Evolutionary conservation across 2,329 filamentous ascomycete species (phyloP).

Genomic region (Ascochyta fabae): DNA sequence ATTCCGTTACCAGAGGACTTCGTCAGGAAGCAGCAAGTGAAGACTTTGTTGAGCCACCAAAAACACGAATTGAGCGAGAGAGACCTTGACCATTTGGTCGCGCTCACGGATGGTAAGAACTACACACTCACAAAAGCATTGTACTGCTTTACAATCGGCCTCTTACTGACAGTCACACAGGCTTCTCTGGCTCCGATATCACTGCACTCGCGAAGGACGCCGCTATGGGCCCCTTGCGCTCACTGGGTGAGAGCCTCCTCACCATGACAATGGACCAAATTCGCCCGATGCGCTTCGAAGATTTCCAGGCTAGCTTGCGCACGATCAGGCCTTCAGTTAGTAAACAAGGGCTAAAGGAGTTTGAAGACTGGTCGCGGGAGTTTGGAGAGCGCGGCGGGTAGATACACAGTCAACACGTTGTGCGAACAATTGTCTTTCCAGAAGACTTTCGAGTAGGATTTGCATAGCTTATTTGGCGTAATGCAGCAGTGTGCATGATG

Average conservation of each 20-base stretch:
- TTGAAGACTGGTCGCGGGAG: constrained; percentile 91
- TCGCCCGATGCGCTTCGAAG: constrained; percentile 78
- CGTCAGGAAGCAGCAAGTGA: constrained; percentile 79
- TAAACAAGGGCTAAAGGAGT: constrained; percentile 81
- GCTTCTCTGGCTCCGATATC: constrained; percentile 97
- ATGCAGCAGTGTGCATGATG: neutral
- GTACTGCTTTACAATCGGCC: constrained; percentile 1
- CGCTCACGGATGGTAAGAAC: constrained; percentile 77
- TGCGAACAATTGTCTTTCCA: neutral
- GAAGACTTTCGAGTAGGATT: neutral
- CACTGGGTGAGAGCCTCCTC: constrained; percentile 85
- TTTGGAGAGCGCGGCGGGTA: constrained; percentile 91
- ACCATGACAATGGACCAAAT: constrained; percentile 96
- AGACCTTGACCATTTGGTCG: constrained; percentile 78
- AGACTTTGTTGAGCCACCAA: constrained; percentile 82
- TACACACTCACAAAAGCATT: neutral
- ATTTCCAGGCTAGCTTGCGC: constrained; percentile 82
- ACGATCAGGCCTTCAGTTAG: constrained; percentile 92
- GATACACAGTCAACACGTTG: neutral
- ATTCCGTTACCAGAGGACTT: constrained; percentile 89
- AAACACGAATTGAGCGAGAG: constrained; percentile 77
- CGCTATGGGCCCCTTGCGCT: constrained; percentile 93
- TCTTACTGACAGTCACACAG: constrained; percentile 54
- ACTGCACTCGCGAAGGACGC: constrained; percentile 96
- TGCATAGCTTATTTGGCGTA: neutral